These are phyloP conservation scores for Immersiporthe knoxdaviesiana DNA, from an alignment of 2,329 filamentous ascomycete species.

Conservation along the genomic window DNA sequence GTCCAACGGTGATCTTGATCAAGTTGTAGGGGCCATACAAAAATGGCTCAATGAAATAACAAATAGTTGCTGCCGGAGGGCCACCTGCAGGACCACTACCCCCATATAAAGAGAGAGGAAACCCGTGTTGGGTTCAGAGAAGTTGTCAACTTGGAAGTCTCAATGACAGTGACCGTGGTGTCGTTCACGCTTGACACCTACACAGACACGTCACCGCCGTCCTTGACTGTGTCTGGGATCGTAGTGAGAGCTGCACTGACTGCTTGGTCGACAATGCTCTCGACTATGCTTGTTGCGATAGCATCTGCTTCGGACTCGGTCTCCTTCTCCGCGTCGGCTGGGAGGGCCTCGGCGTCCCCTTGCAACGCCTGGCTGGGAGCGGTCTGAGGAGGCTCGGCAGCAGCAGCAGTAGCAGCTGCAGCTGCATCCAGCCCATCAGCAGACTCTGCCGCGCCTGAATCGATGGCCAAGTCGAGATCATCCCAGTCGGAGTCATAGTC, in stretches of 20 bases:
- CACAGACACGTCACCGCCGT: constrained; percentile 11
- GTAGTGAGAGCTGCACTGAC: constrained; percentile 27
- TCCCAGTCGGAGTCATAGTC: neutral
- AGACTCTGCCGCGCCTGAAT: neutral
- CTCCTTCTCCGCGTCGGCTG: constrained; percentile 5
- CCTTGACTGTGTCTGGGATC: constrained; percentile 21
- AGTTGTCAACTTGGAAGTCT: constrained; percentile 1
- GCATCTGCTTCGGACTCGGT: constrained; percentile 14
- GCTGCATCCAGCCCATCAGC: neutral
- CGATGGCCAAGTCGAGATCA: neutral
- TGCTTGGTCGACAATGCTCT: constrained; percentile 21
- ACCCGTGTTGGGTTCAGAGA: neutral
- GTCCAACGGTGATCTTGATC: neutral
- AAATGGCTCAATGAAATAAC: neutral
- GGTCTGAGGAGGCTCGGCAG: neutral
- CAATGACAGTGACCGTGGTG: constrained; percentile 14
- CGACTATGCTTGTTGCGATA: constrained; percentile 11
- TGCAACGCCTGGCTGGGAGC: neutral
- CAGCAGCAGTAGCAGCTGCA: constrained; percentile 3
- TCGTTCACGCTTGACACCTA: constrained; percentile 6
- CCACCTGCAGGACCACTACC: neutral
- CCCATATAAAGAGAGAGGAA: neutral
- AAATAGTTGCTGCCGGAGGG: too few relatives aligned
- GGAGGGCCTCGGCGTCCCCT: neutral
- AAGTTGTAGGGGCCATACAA: neutral